Evolutionary conservation across 2,329 filamentous ascomycete species (phyloP).

Genomic region (Arthrobotrys iridis): DNA sequence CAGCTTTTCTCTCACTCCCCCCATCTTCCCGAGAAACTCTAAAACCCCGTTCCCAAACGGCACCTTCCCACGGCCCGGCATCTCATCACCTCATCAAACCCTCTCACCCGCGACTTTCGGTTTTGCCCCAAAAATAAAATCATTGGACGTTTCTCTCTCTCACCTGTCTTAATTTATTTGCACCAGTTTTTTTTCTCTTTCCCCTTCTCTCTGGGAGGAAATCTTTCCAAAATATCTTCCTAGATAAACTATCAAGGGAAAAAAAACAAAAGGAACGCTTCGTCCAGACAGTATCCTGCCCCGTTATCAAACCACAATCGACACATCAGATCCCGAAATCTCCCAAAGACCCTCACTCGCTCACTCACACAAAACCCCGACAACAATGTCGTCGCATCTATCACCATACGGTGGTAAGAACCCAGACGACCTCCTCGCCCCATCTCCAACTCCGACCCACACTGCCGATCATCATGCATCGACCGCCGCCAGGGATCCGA

Average conservation of each 20-base stretch:
- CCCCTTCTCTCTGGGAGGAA: background rate
- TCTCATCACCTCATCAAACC: slow-evolving; percentile 38
- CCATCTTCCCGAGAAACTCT: slow-evolving; percentile 46
- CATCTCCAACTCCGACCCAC: slow-evolving; percentile 53
- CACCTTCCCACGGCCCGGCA: slow-evolving; percentile 33
- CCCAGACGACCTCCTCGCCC: slow-evolving; percentile 48
- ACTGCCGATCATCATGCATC: slow-evolving; percentile 35
- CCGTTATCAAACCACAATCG: slow-evolving; percentile 10
- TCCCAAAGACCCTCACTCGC: background rate
- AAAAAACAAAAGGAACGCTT: background rate
- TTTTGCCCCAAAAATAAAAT: too few relatives aligned
- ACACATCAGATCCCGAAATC: background rate
- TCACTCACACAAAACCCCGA: slow-evolving; percentile 3
- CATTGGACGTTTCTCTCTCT: too few relatives aligned
- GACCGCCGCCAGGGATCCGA: slow-evolving; percentile 26
- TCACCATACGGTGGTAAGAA: slow-evolving; percentile 50
- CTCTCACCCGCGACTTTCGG: slow-evolving; percentile 34
- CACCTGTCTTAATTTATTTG: slow-evolving; percentile 1
- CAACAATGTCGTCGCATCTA: slow-evolving; percentile 46
- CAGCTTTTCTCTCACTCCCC: slow-evolving; percentile 36
- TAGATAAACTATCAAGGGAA: background rate
- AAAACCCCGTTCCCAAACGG: slow-evolving; percentile 28
- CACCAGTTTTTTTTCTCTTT: slow-evolving; percentile 15
- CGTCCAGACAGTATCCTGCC: background rate
- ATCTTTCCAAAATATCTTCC: too few relatives aligned